phyloP scores from a whole-genome alignment of 2,329 filamentous ascomycete species.

The Hypoxylon sp. region DNA sequence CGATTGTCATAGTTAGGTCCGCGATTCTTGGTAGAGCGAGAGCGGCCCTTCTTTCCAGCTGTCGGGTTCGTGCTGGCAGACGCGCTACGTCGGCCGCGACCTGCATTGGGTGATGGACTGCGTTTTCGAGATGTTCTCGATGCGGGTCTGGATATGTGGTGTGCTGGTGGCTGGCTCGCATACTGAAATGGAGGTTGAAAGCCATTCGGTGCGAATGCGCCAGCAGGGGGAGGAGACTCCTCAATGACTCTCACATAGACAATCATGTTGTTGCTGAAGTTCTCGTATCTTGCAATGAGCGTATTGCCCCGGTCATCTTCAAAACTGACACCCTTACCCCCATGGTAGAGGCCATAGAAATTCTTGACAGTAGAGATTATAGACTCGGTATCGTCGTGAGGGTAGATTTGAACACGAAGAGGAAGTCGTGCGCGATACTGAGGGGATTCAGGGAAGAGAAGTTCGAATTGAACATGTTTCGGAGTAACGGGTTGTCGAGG shows the following conservation, averaged over 20 bases:
- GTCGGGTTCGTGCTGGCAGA: slow-evolving; percentile 68
- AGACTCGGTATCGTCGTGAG: slow-evolving; percentile 95
- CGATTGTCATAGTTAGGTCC: slow-evolving; percentile 67
- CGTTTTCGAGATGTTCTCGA: slow-evolving; percentile 78
- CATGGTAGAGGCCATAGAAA: slow-evolving; percentile 94
- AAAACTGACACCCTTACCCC: slow-evolving; percentile 87
- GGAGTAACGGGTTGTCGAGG: slow-evolving; percentile 60
- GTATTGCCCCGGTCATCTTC: slow-evolving; percentile 90
- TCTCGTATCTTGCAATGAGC: slow-evolving; percentile 95
- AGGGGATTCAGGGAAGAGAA: slow-evolving; percentile 73
- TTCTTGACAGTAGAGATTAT: slow-evolving; percentile 99
- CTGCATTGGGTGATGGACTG: slow-evolving; percentile 77
- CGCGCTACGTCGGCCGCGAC: slow-evolving; percentile 77
- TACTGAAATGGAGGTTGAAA: slow-evolving; percentile 63
- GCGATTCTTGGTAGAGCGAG: slow-evolving; percentile 75
- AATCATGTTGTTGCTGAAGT: slow-evolving; percentile 90
- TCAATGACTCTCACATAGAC: slow-evolving; percentile 90
- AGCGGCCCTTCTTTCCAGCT: slow-evolving; percentile 70
- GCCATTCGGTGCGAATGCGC: slow-evolving; percentile 60
- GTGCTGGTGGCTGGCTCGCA: slow-evolving; percentile 59
- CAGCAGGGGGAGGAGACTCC: slow-evolving; percentile 57
- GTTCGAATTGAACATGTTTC: slow-evolving; percentile 83
- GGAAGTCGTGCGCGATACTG: slow-evolving; percentile 78
- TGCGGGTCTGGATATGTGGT: slow-evolving; percentile 71
- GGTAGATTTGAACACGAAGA: slow-evolving; percentile 90